phyloP scores from a whole-genome alignment of 208 protist genomes.

The Naegleria gruberi region DNA sequence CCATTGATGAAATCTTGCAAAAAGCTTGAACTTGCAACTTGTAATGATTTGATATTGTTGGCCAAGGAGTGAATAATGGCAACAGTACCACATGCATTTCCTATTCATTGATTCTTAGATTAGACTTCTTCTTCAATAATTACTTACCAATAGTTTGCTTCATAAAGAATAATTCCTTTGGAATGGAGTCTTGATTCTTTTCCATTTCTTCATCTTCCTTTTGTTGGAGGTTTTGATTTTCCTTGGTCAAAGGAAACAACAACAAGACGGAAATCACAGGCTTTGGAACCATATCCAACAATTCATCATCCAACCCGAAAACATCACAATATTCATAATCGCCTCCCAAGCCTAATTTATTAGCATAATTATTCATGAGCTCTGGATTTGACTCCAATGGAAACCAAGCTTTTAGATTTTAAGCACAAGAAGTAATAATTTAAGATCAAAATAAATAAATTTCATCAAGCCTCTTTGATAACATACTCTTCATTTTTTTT shows the following conservation, averaged over 20 bases:
- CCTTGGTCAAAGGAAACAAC: constrained; percentile 70
- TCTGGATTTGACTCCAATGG: constrained; percentile 84
- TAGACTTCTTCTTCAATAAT: background rate
- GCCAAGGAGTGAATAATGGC: constrained; percentile 75
- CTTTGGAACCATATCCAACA: constrained; percentile 42
- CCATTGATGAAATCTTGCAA: constrained; percentile 44
- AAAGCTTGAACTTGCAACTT: constrained; percentile 26
- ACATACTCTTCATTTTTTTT: too few species aligned
- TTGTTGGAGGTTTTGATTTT: constrained; percentile 8
- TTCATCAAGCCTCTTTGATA: too few species aligned
- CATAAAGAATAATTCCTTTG: constrained; percentile 62
- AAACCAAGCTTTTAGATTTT: constrained; percentile 61
- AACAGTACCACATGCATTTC: constrained; percentile 88
- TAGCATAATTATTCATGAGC: constrained; percentile 70
- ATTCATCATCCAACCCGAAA: constrained; percentile 15
- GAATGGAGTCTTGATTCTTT: background rate
- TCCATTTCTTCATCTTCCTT: background rate
- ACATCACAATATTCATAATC: constrained; percentile 74
- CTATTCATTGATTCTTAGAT: constrained; percentile 32
- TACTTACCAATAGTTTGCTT: constrained; percentile 55
- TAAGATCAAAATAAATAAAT: too few species aligned
- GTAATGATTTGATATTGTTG: constrained; percentile 69
- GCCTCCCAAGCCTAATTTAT: constrained; percentile 46
- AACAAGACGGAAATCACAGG: constrained; percentile 75
- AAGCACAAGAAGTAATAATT: too few species aligned